Conservation (phyloP, 768 basidiomycete species). For the Auriculariales sp. region DNA sequence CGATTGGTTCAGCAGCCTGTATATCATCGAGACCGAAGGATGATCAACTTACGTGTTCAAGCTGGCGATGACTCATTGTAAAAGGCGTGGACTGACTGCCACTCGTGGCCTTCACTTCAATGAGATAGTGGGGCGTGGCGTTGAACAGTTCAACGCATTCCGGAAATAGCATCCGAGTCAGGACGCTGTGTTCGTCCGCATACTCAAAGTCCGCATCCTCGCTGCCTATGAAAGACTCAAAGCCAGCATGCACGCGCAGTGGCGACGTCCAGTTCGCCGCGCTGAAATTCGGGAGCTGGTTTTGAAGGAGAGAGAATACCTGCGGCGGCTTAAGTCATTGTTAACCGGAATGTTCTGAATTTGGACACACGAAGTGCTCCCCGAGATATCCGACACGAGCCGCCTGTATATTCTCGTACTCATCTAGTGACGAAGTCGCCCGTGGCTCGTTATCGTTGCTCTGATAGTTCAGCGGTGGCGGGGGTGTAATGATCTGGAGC, state of each 20-base stretch:
- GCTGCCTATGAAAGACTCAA: not conserved
- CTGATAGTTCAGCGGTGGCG: not conserved
- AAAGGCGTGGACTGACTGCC: constrained; percentile 10
- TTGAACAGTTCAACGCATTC: constrained; percentile 8
- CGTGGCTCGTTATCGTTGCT: not conserved
- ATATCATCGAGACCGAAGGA: not conserved
- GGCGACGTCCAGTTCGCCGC: constrained; percentile 16
- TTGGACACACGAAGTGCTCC: not conserved
- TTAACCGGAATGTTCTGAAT: not conserved
- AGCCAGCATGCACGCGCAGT: constrained; percentile 6
- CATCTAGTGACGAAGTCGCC: not conserved
- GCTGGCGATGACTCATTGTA: constrained; percentile 13
- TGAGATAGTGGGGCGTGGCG: constrained; percentile 14
- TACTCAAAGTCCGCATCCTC: constrained; percentile 14
- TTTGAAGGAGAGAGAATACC: constrained; percentile 13
- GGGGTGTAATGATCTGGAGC: not conserved
- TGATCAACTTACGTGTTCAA: constrained; percentile 11
- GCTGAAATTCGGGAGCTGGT: constrained; percentile 10
- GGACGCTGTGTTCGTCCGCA: constrained; percentile 9
- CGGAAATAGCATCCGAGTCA: constrained; percentile 10
- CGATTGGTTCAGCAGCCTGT: not conserved
- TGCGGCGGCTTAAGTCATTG: not conserved
- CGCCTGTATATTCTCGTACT: not conserved
- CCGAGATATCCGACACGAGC: not conserved
- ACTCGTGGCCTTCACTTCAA: constrained; percentile 17